phyloP scores from a whole-genome alignment of 441 rosid genomes.

The Cnidoscolus chayamansa region DNA sequence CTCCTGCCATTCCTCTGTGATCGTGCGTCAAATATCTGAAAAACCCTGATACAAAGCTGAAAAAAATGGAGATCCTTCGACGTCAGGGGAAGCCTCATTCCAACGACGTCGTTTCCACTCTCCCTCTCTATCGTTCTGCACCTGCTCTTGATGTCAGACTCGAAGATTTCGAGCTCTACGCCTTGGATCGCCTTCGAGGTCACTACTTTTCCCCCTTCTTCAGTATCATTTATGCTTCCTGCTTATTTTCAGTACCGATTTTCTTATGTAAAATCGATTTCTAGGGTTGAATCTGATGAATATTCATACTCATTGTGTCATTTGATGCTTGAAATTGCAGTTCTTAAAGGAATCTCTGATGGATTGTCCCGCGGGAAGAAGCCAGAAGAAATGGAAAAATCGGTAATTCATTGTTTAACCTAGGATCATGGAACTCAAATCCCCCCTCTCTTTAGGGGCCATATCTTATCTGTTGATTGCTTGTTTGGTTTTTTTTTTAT shows the following conservation, averaged over 20 bases:
- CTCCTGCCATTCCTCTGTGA: no score
- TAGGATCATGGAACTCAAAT: background rate
- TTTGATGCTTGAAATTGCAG: slow-evolving; percentile 36
- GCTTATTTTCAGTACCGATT: background rate
- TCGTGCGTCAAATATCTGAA: no score
- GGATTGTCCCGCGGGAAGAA: slow-evolving; percentile 79
- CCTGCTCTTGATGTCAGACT: slow-evolving; percentile 85
- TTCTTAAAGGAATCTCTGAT: slow-evolving; percentile 77
- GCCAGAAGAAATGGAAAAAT: slow-evolving; percentile 62
- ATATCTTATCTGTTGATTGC: background rate
- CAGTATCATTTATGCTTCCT: background rate
- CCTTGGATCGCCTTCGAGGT: slow-evolving; percentile 94
- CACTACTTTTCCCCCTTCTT: background rate
- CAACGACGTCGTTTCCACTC: slow-evolving; percentile 38
- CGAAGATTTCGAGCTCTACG: slow-evolving; percentile 92
- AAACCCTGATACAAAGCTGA: no score
- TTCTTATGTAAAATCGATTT: background rate
- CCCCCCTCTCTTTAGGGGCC: background rate
- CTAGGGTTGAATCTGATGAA: background rate
- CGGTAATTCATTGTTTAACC: slow-evolving; percentile 35
- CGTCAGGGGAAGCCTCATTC: slow-evolving; percentile 29
- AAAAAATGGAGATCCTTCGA: slow-evolving; percentile 49
- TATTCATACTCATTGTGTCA: background rate
- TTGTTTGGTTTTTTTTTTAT: slow-evolving; percentile 3
- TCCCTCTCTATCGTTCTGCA: slow-evolving; percentile 78